Evolutionary conservation across 1,139 yeast genomes (phyloP).

Genomic region (Suhomyces atakaporum): DNA sequence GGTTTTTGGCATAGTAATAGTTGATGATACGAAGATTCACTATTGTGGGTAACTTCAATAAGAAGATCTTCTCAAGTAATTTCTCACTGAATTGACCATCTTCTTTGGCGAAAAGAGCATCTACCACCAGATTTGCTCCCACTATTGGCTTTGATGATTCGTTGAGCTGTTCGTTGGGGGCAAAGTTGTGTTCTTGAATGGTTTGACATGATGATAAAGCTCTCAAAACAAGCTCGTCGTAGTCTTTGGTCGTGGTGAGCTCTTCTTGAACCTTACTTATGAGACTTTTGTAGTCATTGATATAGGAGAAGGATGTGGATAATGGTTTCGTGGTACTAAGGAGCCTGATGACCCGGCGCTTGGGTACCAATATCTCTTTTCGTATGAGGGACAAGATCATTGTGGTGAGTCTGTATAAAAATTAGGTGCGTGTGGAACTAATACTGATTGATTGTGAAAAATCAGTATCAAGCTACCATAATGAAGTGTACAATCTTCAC

Average conservation of each 20-base stretch:
- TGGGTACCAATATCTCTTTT: not conserved
- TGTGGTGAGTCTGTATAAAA: no score
- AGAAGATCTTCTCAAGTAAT: slow-evolving; percentile 33
- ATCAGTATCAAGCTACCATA: no score
- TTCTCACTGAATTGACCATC: slow-evolving; percentile 24
- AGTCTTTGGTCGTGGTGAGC: slow-evolving; percentile 1
- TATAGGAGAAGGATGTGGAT: slow-evolving; percentile 10
- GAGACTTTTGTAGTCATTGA: slow-evolving; percentile 13
- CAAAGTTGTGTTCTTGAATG: slow-evolving; percentile 12
- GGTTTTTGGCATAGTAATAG: slow-evolving; percentile 38
- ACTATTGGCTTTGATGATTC: slow-evolving; percentile 11
- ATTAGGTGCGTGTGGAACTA: no score
- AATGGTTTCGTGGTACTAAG: not conserved
- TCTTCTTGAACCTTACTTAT: slow-evolving; percentile 10
- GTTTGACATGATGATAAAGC: slow-evolving; percentile 8
- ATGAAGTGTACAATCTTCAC: no score
- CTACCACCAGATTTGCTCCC: slow-evolving; percentile 14
- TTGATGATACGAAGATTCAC: slow-evolving; percentile 33
- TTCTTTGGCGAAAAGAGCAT: slow-evolving; percentile 21
- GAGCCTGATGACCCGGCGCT: not conserved
- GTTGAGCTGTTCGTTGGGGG: slow-evolving; percentile 14
- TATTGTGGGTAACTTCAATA: slow-evolving; percentile 35
- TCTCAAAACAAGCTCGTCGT: slow-evolving; percentile 5
- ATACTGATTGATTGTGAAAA: not conserved
- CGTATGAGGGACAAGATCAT: slow-evolving; percentile 1